Evolutionary conservation across 2,329 filamentous ascomycete species (phyloP), one percentile per base, ranked within the genome.

Genomic region (Exophiala alcalophila): DNA sequence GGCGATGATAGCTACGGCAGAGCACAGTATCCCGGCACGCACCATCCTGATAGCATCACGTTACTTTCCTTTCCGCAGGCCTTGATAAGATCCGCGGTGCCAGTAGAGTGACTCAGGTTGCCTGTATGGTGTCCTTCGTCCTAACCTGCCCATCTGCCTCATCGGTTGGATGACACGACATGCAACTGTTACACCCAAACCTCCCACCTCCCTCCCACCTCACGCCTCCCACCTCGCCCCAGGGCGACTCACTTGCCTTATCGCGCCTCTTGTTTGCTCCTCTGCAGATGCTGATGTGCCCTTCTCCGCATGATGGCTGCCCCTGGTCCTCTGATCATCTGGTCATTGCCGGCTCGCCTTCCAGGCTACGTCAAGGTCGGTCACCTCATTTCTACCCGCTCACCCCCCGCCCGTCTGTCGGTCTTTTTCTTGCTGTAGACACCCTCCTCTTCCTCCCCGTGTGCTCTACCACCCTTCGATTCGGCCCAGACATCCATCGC

Each of bases 181-280:
- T 43, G 37, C 42, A 46, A 52, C 38, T 40, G 40, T 45, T 46
- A 33, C 35, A 50, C 28, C 39, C 40, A 44, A 30, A 47, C 33
- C 37, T 15, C 23, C 25, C 27, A 18, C 20, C 15, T 12, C 25
- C 20, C 12, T 25, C 25, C 27, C 30, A 25, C 33, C 26, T 38
- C n/a, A 20, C 19, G 8, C 33, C 26, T 28, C 25, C 29, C 30
- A 27, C n/a, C n/a, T n/a, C n/a, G n/a, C n/a, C n/a, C n/a, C n/a
- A n/a, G n/a, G n/a, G n/a, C n/a, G n/a, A n/a, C n/a, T n/a, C n/a
- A n/a, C n/a, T 21, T 32, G 20, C 28, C 28, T 25, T 38, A 16
- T 28, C 29, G 23, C 32, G n/a, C n/a, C n/a, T n/a, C 14, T 34
- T 14, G 30, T 25, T 31, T 24, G 14, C n/a, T 15, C 10, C 16